A percentile compares a stretch with the other conserved stretches of the same genome.
phyloP scores from a whole-genome alignment of 1,284 basidiomycete species.

The Ceratobasidium sp. region DNA sequence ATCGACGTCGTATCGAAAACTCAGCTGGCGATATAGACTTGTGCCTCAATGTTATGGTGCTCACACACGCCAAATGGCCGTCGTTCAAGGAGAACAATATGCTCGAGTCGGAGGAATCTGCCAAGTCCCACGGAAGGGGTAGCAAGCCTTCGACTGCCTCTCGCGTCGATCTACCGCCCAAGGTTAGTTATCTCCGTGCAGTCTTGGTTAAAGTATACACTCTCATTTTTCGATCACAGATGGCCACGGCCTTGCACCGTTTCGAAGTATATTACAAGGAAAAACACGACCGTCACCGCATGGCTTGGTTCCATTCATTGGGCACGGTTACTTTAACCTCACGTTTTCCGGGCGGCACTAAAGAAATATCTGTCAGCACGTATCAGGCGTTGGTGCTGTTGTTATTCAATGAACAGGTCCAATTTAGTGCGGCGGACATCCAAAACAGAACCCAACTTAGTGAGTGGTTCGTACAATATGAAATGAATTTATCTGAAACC shows the following conservation, averaged over 20 bases:
- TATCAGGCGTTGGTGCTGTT: conserved; percentile 87
- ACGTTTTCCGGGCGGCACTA: conserved; percentile 70
- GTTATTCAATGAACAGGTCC: conserved; percentile 78
- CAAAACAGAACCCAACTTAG: conserved; percentile 59
- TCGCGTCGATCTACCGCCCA: conserved; percentile 58
- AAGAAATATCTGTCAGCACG: conserved; percentile 89
- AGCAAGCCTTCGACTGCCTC: conserved; percentile 1
- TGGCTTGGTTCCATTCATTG: conserved; percentile 83
- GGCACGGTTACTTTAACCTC: conserved; percentile 76
- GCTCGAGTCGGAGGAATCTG: conserved; percentile 54
- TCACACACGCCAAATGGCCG: conserved; percentile 78
- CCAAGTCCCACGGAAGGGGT: conserved; percentile 44
- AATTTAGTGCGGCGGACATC: conserved; percentile 57
- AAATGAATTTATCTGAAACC: neutral
- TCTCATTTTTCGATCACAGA: conserved; percentile 54
- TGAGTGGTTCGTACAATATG: conserved; percentile 1
- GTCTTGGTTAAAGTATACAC: conserved; percentile 2
- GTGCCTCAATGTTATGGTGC: conserved; percentile 67
- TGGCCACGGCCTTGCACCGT: conserved; percentile 68
- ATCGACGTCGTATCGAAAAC: conserved; percentile 51
- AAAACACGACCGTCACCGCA: conserved; percentile 72
- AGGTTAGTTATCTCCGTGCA: conserved; percentile 51
- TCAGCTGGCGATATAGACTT: conserved; percentile 42
- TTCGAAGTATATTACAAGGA: conserved; percentile 74
- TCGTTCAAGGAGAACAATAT: conserved; percentile 52